Base-by-base conservation (phyloP, 108 stramenopile species). In the Conticribra guillardii region DNA sequence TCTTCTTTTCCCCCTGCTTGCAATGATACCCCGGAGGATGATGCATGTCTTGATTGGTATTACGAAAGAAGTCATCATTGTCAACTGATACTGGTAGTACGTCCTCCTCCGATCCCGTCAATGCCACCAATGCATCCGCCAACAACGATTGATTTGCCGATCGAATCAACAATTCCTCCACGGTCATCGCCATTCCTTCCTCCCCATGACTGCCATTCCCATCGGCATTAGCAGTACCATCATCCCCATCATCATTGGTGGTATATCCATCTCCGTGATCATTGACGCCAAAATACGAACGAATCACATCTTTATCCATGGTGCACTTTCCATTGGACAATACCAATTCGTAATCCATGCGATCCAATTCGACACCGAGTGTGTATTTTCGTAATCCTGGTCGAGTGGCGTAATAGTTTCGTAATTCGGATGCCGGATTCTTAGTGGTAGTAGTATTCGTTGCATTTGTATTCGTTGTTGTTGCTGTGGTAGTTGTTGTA, bases 91-190 rank as follows among this genome's bases (percentile, higher is more conserved):
- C n/a, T n/a, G n/a, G 9, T 64, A 21, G 49, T 64, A n/a, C 49
- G 9, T 8, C 64, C 8, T 54, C 67, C 33, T 80, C 79, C 4
- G 67, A 34, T 14, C 79, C 76, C 0, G 90, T 94, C 31, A 91
- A 32, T 33, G 81, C 79, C 23, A 82, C 79, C 1, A 94, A 51
- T 14, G 85, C 50, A 74, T 94, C 93, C 0, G 93, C 90, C 63
- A 94, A 64, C 47, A 94, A 57, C 4, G 90, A 89, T 59, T 94
- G 93, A 72, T 94, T 94, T 29, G 93, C 87, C 34, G 87, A 81
- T 31, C 90, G 85, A 48, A 82, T 49, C 32, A 82, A 54, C 18
- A 82, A 29, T 69, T 80, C 67, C 78, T 73, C 50, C 73, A 41
- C 24, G 48, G 72, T 26, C 4, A 44, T 23, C 4, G 44, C 21